Evolutionary conservation across 2,329 filamentous ascomycete species (phyloP), one percentile per base, ranked within the genome.

Genomic region (Alternaria incomplexa): DNA sequence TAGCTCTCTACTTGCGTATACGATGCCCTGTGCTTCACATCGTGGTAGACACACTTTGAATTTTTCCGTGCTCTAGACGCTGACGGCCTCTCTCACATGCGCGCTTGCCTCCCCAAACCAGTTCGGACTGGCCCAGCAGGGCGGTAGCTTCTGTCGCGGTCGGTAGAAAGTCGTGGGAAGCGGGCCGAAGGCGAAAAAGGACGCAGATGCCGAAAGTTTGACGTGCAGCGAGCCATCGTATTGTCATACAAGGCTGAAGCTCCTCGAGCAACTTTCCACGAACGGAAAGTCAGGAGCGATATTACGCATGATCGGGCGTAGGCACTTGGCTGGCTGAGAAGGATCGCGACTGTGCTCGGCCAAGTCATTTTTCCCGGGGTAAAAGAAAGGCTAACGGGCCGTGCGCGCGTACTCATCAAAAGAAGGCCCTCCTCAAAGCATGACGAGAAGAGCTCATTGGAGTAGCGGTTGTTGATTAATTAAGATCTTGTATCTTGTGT

Each of bases 301-400:
- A 61, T 61, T 61, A 32, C 52, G 51, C 52, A 44, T 61, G 52
- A 48, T 56, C 52, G 45, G 58, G 58, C 32, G 55, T 23, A 17
- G 44, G 45, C 23, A 9, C 28, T 53, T 50, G 43, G 28, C 12
- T 46, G 52, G 52, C n/a, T 56, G 36, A 40, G 52, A 22, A 44
- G 40, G 20, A 40, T 36, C 15, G 17, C 17, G 46, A 17, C 36
- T 40, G 36, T 45, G 43, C 40, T 44, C 28, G 28, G 50, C 50
- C 54, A 65, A 63, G 57, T 45, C 54, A 36, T 54, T 65, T 36
- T 63, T 63, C 25, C 61, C 22, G 50, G 63, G 61, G 57, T 58
- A 63, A 56, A 50, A 48, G 54, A 45, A 46, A 62, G 45, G 26
- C n/a, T 22, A 36, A 45, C 36, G 50, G 50, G n/a, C 59, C 56